These are phyloP conservation scores for Colletotrichum sp. DNA, from an alignment of 2,329 filamentous ascomycete genomes.

Conservation along the genomic window DNA sequence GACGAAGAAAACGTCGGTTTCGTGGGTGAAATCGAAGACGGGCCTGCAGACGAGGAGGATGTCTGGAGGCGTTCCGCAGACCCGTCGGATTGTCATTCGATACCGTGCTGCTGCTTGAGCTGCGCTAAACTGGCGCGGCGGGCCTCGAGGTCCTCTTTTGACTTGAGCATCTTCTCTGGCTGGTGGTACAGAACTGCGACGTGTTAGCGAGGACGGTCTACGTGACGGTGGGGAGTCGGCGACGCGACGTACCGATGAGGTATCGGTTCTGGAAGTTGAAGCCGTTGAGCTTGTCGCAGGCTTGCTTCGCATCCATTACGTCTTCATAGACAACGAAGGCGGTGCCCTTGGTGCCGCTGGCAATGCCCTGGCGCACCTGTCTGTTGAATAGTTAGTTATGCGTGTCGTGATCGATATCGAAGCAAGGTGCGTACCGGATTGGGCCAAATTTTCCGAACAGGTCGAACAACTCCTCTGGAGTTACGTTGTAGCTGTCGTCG, in stretches of 20 bases:
- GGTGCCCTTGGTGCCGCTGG: slow-evolving; percentile 96
- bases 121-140: slow-evolving; percentile 97
- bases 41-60: slow-evolving; percentile 61
- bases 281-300: slow-evolving; percentile 99
- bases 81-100: slow-evolving; percentile 92
- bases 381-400: slow-evolving; percentile 50
- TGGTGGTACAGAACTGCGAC: slow-evolving; percentile 66
- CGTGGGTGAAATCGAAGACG: slow-evolving; percentile 55
- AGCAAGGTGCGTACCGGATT: slow-evolving; percentile 73
- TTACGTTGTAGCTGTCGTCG: slow-evolving; percentile 88
- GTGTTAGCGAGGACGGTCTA: neutral
- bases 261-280: slow-evolving; percentile 99
- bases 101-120: slow-evolving; percentile 96
- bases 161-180: slow-evolving; percentile 74
- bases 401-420: neutral
- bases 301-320: slow-evolving; percentile 97
- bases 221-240: neutral
- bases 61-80: slow-evolving; percentile 56
- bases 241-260: slow-evolving; percentile 79
- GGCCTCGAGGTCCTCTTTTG: slow-evolving; percentile 91
- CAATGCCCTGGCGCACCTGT: slow-evolving; percentile 98
- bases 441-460: slow-evolving; percentile 98
- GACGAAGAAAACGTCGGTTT: slow-evolving; percentile 33
- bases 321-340: slow-evolving; percentile 99
- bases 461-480: slow-evolving; percentile 96